Percentiles rank a stretch among this genome's conserved stretches.
Evolutionary conservation across 805 yeast species (phyloP).

Genomic region (Vanderwaltozyma polyspora): DNA sequence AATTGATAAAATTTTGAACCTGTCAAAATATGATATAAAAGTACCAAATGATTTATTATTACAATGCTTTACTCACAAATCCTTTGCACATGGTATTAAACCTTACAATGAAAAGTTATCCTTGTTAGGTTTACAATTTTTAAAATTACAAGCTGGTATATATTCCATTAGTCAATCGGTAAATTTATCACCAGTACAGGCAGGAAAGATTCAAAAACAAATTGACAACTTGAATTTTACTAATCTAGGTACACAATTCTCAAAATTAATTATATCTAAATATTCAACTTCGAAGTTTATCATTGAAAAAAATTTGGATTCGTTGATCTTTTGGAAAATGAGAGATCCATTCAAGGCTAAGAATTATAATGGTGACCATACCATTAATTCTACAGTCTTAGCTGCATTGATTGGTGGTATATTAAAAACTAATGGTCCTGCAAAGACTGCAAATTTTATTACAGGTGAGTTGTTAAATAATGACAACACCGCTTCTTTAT

Average conservation of each 20-base stretch:
- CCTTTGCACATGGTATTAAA: conserved; percentile 81
- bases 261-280: conserved; percentile 43
- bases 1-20: conserved; percentile 15
- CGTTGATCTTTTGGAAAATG: conserved; percentile 57
- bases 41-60: conserved; percentile 53
- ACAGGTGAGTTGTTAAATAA: conserved; percentile 36
- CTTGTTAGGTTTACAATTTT: conserved; percentile 54
- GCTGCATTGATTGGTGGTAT: conserved; percentile 62
- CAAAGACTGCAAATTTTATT: conserved; percentile 47
- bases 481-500: conserved; percentile 8
- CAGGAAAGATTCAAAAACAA: conserved; percentile 6
- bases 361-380: conserved; percentile 43
- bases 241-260: conserved; percentile 44
- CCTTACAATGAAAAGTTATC: conserved; percentile 85
- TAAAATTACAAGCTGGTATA: conserved; percentile 33
- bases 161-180: conserved; percentile 19
- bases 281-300: conserved; percentile 43
- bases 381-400: conserved; percentile 43
- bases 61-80: conserved; percentile 85
- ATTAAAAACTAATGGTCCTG: conserved; percentile 48
- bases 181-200: conserved; percentile 5
- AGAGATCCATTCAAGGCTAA: conserved; percentile 35
- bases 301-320: conserved; percentile 35
- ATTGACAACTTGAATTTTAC: conserved; percentile 45
- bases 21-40: conserved; percentile 19